Conservation (phyloP, 2,329 filamentous ascomycete genomes). For the Didymella pinodella region DNA sequence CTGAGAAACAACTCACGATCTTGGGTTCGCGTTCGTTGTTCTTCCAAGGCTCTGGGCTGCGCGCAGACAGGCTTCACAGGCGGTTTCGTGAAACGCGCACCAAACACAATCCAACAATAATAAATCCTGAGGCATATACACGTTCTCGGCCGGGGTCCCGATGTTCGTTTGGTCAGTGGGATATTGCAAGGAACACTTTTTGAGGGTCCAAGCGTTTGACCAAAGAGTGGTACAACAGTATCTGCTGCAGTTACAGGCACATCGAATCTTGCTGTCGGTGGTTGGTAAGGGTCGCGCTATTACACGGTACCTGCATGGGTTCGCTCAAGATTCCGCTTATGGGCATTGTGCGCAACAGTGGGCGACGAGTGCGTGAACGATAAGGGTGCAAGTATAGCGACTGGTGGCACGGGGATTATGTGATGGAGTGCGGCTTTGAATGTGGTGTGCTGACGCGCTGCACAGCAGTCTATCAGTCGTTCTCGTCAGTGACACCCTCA, state of each 20-base stretch:
- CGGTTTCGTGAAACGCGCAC: background rate
- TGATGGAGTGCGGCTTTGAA: background rate
- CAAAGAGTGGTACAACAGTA: conserved; percentile 15
- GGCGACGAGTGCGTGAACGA: background rate
- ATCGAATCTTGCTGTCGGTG: background rate
- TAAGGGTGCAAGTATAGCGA: conserved; percentile 6
- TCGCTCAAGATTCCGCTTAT: conserved; percentile 1
- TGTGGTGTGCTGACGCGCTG: background rate
- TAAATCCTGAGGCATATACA: conserved; percentile 21
- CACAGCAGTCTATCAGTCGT: conserved; percentile 4
- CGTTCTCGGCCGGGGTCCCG: conserved; percentile 17
- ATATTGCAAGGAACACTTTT: conserved; percentile 19
- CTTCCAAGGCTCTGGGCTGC: background rate
- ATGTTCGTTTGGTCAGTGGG: background rate
- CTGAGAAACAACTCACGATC: too few species aligned
- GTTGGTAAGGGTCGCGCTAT: background rate
- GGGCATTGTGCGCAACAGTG: background rate
- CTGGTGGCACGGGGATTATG: conserved; percentile 1
- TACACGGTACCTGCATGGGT: conserved; percentile 1
- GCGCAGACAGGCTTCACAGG: background rate
- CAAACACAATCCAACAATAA: conserved; percentile 1
- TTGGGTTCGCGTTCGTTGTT: background rate
- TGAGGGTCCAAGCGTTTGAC: conserved; percentile 22
- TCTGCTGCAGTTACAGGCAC: conserved; percentile 4
- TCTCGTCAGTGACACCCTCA: conserved; percentile 4